Evolutionary conservation across 495 filamentous ascomycete genomes (phyloP).

Genomic region (Penicillium psychrofluorescens): DNA sequence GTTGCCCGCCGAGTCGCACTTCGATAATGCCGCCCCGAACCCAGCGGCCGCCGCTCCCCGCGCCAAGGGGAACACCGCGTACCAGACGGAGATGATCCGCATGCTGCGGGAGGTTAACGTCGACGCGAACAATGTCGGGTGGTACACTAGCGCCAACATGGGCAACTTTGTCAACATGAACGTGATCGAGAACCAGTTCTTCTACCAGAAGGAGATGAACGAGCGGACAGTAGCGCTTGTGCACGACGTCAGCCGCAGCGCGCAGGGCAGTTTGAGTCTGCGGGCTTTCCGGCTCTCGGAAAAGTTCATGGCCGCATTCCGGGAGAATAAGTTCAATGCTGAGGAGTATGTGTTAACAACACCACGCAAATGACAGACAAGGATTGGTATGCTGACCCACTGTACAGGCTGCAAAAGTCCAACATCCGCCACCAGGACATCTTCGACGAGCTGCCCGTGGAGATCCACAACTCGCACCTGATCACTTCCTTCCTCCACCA

Average conservation of each 20-base stretch:
- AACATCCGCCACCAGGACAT: constrained; percentile 92
- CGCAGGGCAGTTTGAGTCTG: constrained; percentile 82
- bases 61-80: constrained; percentile 78
- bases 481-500: constrained; percentile 93
- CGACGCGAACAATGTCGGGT: constrained; percentile 95
- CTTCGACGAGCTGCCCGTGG: constrained; percentile 82
- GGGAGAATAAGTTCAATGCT: constrained; percentile 93
- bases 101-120: constrained; percentile 95
- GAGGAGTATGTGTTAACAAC: constrained; percentile 59
- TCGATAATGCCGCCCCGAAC: constrained; percentile 66
- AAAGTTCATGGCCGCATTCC: constrained; percentile 85
- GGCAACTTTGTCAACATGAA: constrained; percentile 93
- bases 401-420: constrained; percentile 73
- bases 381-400: neutral
- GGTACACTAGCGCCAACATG: constrained; percentile 98
- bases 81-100: constrained; percentile 96
- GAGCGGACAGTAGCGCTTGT: constrained; percentile 90
- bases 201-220: constrained; percentile 90
- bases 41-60: constrained; percentile 83
- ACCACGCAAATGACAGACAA: too few species aligned
- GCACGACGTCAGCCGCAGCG: constrained; percentile 89
- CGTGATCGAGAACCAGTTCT: constrained; percentile 96
- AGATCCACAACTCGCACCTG: constrained; percentile 94
- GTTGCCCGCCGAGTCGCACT: constrained; percentile 66
- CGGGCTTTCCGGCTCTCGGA: constrained; percentile 85